phyloP scores from a whole-genome alignment of 805 yeast genomes.

The Clavispora asparagi region DNA sequence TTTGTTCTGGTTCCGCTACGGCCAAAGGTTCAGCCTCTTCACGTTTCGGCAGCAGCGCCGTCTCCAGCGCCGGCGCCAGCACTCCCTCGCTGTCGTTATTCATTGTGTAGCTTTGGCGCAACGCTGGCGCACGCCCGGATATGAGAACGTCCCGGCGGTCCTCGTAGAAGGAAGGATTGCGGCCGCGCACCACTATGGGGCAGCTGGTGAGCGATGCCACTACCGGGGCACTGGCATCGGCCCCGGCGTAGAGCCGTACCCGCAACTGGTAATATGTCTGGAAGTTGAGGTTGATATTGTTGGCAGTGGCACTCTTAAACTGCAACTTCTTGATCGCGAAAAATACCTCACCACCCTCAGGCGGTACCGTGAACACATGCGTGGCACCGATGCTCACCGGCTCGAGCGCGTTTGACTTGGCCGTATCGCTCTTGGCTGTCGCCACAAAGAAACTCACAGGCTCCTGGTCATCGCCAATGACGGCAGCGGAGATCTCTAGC shows the following conservation, averaged over 20 bases:
- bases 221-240: constrained; percentile 4
- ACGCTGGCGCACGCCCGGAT: not conserved
- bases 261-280: constrained; percentile 39
- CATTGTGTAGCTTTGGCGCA: not conserved
- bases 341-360: not conserved
- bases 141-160: constrained; percentile 42
- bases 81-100: not conserved
- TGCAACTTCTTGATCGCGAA: constrained; percentile 34
- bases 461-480: constrained; percentile 25
- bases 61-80: not conserved
- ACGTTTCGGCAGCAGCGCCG: not conserved
- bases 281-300: constrained; percentile 41
- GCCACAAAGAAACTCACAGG: not conserved
- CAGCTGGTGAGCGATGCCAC: constrained; percentile 7
- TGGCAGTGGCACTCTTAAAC: constrained; percentile 49
- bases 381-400: not conserved
- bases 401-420: not conserved
- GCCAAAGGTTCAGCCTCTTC: not conserved
- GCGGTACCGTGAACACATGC: not conserved
- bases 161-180: constrained; percentile 57
- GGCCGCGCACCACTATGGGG: constrained; percentile 54
- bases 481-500: constrained; percentile 32
- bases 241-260: constrained; percentile 9
- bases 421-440: not conserved
- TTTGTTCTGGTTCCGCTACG: not conserved